Evolutionary conservation across 2,329 filamentous ascomycete genomes (phyloP), one percentile per base, ranked within the genome.

Genomic region (Leptographium wingfieldii): DNA sequence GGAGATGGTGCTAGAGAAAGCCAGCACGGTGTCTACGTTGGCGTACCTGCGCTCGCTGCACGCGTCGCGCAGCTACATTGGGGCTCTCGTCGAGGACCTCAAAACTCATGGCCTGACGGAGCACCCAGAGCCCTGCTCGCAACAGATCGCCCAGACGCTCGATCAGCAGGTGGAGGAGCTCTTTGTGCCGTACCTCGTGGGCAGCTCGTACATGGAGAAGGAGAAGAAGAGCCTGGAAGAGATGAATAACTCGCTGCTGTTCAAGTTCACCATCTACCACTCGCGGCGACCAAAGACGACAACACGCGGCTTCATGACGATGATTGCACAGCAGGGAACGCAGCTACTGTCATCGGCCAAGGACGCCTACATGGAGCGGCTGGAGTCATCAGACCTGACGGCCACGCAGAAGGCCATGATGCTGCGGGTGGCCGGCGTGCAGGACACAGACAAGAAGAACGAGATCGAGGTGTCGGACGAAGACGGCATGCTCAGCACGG

Each of bases 241-340:
- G 69, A 74, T 92, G 64, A 91, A 95, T 73, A 92, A 90, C 59
- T 96, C 94, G 0, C 75, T 99, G 59, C 81, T 97, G 5, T 96
- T 99, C 81, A 95, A 95, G 67, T 99, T 94, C 69, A 95, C 90
- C 19, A 87, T 95, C n/a, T 97, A 92, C 69, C 94, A 99, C 71
- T 90, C 87, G 0, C 79, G 86, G 62, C 81, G 90, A 63, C 92
- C 95, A 72, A 96, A 95, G 77, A 85, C 87, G 31, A 88, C 87
- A 29, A 88, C 92, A 1, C 90, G 89, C 0, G 90, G 90, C 0
- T 96, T 96, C 71, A 95, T 97, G 79, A 90, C 89, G 22, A 92
- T 92, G 3, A 79, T 97, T 35, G 88, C 92, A 3, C 91, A 95
- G 67, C 88, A 94, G 66, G 90, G 91, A 52, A 92, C 90, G 58